A percentile compares a stretch with the other conserved stretches of the same genome.
Conservation (phyloP, 2,329 filamentous ascomycete genomes). For the Trichophyton simii region DNA sequence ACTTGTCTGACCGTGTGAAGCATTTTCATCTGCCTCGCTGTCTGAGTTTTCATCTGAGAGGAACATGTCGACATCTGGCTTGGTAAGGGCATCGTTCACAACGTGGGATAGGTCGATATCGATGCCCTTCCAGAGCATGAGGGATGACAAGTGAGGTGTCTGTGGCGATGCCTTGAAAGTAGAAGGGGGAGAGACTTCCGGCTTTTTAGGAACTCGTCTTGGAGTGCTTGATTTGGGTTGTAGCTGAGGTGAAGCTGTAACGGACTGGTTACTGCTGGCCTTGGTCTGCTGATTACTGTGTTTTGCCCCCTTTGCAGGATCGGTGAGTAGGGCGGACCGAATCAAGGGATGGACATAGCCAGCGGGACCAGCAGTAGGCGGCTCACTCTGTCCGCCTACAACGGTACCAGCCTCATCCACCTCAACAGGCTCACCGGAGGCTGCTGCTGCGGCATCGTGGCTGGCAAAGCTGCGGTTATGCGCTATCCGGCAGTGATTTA, state of each 20-base stretch:
- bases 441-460: slow-evolving; percentile 83
- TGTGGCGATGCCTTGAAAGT: slow-evolving; percentile 44
- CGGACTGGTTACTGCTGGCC: slow-evolving; percentile 8
- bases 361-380: slow-evolving; percentile 23
- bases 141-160: slow-evolving; percentile 54
- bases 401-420: slow-evolving; percentile 45
- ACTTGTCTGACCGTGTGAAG: slow-evolving; percentile 13
- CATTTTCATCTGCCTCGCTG: slow-evolving; percentile 20
- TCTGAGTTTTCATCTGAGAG: slow-evolving; percentile 31
- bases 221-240: not conserved
- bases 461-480: slow-evolving; percentile 90
- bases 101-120: slow-evolving; percentile 46
- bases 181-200: slow-evolving; percentile 13
- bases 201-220: not conserved
- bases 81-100: slow-evolving; percentile 44
- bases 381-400: slow-evolving; percentile 28
- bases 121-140: slow-evolving; percentile 52
- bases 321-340: slow-evolving; percentile 40
- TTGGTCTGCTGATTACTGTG: slow-evolving; percentile 1
- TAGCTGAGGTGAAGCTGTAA: not conserved
- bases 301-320: slow-evolving; percentile 17
- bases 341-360: slow-evolving; percentile 53
- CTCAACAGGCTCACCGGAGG: slow-evolving; percentile 74
- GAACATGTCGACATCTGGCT: slow-evolving; percentile 28
- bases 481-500: slow-evolving; percentile 95